phyloP scores from a whole-genome alignment of 495 filamentous ascomycete genomes.

The Aspergillus leporis region DNA sequence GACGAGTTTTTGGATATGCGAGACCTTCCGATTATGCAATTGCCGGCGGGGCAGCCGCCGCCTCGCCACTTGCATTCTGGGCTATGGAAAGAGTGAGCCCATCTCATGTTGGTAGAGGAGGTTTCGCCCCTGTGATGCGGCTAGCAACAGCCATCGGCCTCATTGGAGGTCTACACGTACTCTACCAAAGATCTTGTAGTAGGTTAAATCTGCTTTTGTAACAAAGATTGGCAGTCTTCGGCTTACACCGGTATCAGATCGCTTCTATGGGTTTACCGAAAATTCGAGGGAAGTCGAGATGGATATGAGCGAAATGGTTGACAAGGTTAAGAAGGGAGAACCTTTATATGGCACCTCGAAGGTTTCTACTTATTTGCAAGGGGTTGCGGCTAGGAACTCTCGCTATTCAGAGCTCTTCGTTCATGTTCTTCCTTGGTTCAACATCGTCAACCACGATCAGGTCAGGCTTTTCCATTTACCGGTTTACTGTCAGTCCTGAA shows the following conservation, averaged over 20 bases:
- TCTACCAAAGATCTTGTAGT: conserved; percentile 74
- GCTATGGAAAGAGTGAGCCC: conserved; percentile 80
- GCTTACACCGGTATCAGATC: conserved; percentile 39
- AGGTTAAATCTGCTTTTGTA: conserved; percentile 25
- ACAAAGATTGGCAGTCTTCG: background rate
- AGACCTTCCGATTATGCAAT: conserved; percentile 77
- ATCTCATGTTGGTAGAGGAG: conserved; percentile 75
- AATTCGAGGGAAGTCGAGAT: conserved; percentile 88
- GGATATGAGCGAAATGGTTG: conserved; percentile 98
- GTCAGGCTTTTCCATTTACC: conserved; percentile 33
- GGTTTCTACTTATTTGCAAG: conserved; percentile 85
- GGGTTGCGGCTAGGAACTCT: conserved; percentile 88
- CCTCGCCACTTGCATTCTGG: conserved; percentile 70
- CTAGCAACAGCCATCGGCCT: conserved; percentile 68
- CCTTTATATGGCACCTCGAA: conserved; percentile 83
- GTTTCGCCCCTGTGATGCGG: conserved; percentile 80
- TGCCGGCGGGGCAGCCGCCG: conserved; percentile 62
- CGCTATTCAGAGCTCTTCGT: conserved; percentile 82
- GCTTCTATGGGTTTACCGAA: conserved; percentile 93
- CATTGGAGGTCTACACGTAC: conserved; percentile 72
- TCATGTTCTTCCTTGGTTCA: conserved; percentile 90
- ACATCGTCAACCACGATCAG: conserved; percentile 93
- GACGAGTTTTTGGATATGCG: conserved; percentile 83
- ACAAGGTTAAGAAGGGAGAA: conserved; percentile 86
- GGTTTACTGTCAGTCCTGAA: background rate